These are phyloP conservation scores for Cochliopodium minus DNA, from an alignment of 208 protist species.

Conservation along the genomic window DNA sequence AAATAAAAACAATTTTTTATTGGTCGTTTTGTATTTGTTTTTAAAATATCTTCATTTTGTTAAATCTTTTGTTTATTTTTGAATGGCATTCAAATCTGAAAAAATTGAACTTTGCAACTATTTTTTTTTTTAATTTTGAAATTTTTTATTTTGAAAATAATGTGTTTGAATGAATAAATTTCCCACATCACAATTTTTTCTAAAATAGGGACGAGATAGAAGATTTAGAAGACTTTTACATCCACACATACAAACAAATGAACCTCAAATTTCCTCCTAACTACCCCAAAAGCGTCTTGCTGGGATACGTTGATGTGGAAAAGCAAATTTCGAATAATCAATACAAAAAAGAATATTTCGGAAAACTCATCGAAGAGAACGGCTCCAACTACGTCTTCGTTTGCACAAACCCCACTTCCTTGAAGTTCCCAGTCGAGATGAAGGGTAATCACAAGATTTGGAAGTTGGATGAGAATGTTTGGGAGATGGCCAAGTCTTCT, in stretches of 20 bases:
- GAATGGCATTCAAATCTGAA: too few relatives aligned
- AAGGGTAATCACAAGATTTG: conserved; percentile 1
- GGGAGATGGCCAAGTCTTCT: too few relatives aligned
- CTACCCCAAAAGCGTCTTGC: conserved; percentile 59
- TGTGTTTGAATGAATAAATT: too few relatives aligned
- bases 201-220: conserved; percentile 33
- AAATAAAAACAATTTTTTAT: not conserved
- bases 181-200: too few relatives aligned
- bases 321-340: conserved; percentile 44
- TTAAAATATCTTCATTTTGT: too few relatives aligned
- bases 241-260: conserved; percentile 25
- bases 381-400: conserved; percentile 61
- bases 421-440: conserved; percentile 24
- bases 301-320: conserved; percentile 62
- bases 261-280: conserved; percentile 43
- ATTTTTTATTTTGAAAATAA: too few relatives aligned
- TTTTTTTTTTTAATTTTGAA: too few relatives aligned
- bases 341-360: conserved; percentile 25
- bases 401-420: conserved; percentile 42
- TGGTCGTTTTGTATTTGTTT: not conserved
- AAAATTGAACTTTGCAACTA: too few relatives aligned
- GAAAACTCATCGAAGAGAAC: conserved; percentile 41
- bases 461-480: too few relatives aligned
- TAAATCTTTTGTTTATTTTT: too few relatives aligned
- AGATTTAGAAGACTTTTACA: conserved; percentile 48